Evolutionary conservation across 1,284 basidiomycete genomes (phyloP), one percentile per base, ranked within the genome.

Genomic region (Marasmius sp.): DNA sequence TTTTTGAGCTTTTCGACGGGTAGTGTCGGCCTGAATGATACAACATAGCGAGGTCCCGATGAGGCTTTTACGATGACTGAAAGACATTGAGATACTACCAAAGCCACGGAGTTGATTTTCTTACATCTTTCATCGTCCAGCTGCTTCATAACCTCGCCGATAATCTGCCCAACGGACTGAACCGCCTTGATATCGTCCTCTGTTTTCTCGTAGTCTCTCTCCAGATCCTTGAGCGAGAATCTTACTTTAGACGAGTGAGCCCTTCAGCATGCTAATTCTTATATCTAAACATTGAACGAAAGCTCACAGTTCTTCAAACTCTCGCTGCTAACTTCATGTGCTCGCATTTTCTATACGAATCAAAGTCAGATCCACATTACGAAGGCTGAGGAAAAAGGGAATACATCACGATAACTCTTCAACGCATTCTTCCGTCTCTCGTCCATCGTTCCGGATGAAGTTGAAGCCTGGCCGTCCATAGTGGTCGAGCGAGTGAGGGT

Each of bases 181-280:
- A 99, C 89, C 54, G 97, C 97, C 78, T 98, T 98, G 79, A 99
- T 98, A 73, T 99, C 97, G 50, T 99, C 95, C 76, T 99, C 97
- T 0, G 95, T 97, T 85, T 97, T 97, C 70, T 91, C 93, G 71
- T 89, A 99, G 61, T 92, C 91, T 70, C 90, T 90, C 73, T 96
- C 91, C 12, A 99, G 79, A 62, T 94, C 89, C 72, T 94, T 95
- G 65, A 97, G 79, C 16, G 91, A 91, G 72, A 93, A 93, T 39
- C 92, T 83, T 59, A 93, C 92, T 94, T 39, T 49, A 18, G 11
- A 64, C 37, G 1, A n/a, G n/a, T n/a, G 38, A 27, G 48, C 1
- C 64, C 20, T 14, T 48, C 55, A 36, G 57, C 9, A 41, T n/a
- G 14, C 12, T 33, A 20, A 37, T n/a, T 45, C 8, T 16, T 2